Conservation (phyloP, 257 asterid genomes). For the Jasminum sambac region DNA sequence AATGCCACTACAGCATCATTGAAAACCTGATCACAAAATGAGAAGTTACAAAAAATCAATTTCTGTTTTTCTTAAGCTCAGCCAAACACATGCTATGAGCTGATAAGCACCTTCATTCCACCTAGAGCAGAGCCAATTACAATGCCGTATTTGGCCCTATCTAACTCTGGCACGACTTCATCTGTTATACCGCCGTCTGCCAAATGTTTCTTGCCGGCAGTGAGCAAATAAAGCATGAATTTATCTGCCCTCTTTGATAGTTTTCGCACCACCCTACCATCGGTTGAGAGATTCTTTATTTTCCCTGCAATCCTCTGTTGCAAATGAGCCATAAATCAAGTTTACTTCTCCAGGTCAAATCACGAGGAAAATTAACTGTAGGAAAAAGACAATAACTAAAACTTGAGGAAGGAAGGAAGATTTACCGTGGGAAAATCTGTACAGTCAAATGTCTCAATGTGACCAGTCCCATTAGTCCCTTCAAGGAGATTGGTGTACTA, state of each 20-base stretch:
- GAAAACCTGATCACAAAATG: constrained; percentile 35
- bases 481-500: constrained; percentile 46
- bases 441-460: constrained; percentile 49
- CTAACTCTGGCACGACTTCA: constrained; percentile 34
- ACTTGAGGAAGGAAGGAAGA: no score
- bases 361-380: no score
- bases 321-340: constrained; percentile 5
- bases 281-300: constrained; percentile 43
- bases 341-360: neutral
- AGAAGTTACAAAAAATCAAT: neutral
- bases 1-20: constrained; percentile 45
- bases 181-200: constrained; percentile 46
- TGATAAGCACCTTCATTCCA: constrained; percentile 40
- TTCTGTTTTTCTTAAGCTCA: neutral
- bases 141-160: constrained; percentile 45
- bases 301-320: constrained; percentile 54
- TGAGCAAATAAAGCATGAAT: constrained; percentile 44
- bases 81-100: constrained; percentile 3
- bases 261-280: constrained; percentile 47
- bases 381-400: no score
- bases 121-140: constrained; percentile 55
- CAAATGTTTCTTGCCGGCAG: constrained; percentile 53
- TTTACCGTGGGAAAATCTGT: constrained; percentile 43
- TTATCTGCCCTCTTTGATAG: constrained; percentile 44
- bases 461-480: constrained; percentile 47